phyloP scores from a whole-genome alignment of 192 early-diverging fungal species.

The Coemansia sp. region DNA sequence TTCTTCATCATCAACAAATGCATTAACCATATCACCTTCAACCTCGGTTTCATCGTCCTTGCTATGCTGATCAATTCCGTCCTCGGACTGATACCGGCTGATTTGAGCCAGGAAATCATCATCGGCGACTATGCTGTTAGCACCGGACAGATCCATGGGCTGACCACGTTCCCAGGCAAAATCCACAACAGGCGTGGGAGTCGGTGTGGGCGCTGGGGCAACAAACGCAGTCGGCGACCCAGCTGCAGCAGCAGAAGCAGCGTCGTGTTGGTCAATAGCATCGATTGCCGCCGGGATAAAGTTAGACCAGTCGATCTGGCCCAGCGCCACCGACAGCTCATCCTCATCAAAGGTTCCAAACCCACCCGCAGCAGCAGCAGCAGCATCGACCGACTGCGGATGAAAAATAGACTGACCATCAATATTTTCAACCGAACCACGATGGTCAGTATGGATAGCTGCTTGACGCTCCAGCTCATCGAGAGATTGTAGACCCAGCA shows the following conservation, averaged over 20 bases:
- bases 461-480: conserved; percentile 47
- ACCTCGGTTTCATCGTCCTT: background rate
- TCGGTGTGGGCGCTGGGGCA: conserved; percentile 21
- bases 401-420: no score
- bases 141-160: no score
- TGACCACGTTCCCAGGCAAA: no score
- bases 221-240: background rate
- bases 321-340: conserved; percentile 47
- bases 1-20: background rate
- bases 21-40: background rate
- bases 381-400: background rate
- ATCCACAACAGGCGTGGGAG: conserved; percentile 16
- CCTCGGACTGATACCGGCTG: no score
- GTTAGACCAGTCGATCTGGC: conserved; percentile 43
- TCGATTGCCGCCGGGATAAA: conserved; percentile 2
- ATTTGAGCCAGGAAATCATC: no score
- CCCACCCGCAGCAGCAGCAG: background rate
- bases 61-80: background rate
- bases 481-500: conserved; percentile 35
- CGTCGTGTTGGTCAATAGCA: background rate
- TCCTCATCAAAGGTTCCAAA: conserved; percentile 34
- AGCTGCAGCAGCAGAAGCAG: background rate
- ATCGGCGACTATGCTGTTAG: no score
- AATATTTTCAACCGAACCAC: background rate
- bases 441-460: conserved; percentile 8